A percentile compares a stretch with the other conserved stretches of the same genome.
phyloP scores from a whole-genome alignment of 805 yeast genomes.

The Spathaspora boniae region DNA sequence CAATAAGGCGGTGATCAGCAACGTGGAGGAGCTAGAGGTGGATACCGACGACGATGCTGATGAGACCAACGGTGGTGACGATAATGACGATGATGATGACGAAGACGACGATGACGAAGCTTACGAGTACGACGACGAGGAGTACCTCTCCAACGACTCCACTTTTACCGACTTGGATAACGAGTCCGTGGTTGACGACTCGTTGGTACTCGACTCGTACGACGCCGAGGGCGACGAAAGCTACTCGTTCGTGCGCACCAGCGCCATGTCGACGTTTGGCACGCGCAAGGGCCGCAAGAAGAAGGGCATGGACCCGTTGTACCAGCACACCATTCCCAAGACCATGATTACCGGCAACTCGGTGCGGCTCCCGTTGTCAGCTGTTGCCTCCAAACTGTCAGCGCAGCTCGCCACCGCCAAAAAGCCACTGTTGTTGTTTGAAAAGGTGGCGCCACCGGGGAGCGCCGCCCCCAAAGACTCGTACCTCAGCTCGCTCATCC shows the following conservation, averaged over 20 bases:
- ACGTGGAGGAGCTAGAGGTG: conserved; percentile 10
- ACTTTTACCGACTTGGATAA: conserved; percentile 43
- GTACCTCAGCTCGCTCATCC: conserved; percentile 42
- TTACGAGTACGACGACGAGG: conserved; percentile 25
- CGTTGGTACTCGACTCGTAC: conserved; percentile 20
- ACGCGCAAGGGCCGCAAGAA: conserved; percentile 16
- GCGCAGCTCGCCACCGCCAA: conserved; percentile 2
- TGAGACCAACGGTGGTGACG: conserved; percentile 18
- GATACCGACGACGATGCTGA: conserved; percentile 17
- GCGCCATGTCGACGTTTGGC: conserved; percentile 10
- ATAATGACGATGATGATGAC: conserved; percentile 14
- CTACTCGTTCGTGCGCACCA: conserved; percentile 15
- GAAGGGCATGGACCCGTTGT: conserved; percentile 17
- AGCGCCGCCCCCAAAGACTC: conserved; percentile 19
- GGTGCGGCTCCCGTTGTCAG: neutral
- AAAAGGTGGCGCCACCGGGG: conserved; percentile 14
- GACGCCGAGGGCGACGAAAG: conserved; percentile 14
- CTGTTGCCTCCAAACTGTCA: conserved; percentile 1
- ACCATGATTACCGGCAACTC: conserved; percentile 5
- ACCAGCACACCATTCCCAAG: conserved; percentile 10
- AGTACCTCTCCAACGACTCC: conserved; percentile 32
- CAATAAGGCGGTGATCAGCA: conserved; percentile 3
- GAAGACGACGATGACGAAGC: conserved; percentile 23
- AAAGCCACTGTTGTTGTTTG: conserved; percentile 17
- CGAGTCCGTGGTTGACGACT: conserved; percentile 31